A percentile compares a stretch with the other conserved stretches of the same genome.
These are phyloP conservation scores for Colletotrichum musae DNA, from an alignment of 2,329 filamentous ascomycete species.

Conservation along the genomic window DNA sequence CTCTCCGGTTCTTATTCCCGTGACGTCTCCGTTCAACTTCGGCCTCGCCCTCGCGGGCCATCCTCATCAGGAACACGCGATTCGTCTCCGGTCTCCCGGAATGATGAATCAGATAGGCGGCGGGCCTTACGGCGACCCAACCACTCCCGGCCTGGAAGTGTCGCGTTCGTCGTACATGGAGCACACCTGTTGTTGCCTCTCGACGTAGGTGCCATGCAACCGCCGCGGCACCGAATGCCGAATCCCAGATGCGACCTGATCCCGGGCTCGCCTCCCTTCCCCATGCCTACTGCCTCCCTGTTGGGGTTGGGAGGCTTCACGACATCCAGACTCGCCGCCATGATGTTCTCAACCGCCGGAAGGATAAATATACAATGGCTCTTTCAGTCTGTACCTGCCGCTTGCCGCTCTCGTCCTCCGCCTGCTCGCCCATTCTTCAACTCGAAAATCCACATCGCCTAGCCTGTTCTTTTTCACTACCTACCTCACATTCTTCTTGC, in stretches of 20 bases:
- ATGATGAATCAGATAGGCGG: background rate
- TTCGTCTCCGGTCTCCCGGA: slow-evolving; percentile 31
- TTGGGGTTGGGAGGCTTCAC: background rate
- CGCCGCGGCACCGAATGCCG: slow-evolving; percentile 34
- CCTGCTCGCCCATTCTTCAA: slow-evolving; percentile 13
- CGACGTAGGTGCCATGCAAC: slow-evolving; percentile 6
- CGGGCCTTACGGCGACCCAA: too few relatives aligned
- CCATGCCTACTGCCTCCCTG: background rate
- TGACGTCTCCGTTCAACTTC: slow-evolving; percentile 28
- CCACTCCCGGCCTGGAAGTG: too few relatives aligned
- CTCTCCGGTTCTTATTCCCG: slow-evolving; percentile 20
- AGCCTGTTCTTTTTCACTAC: background rate
- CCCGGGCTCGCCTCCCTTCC: background rate
- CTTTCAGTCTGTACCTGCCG: background rate
- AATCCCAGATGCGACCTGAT: slow-evolving; percentile 25
- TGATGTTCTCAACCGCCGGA: slow-evolving; percentile 18
- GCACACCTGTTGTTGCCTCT: too few relatives aligned
- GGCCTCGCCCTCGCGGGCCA: slow-evolving; percentile 8
- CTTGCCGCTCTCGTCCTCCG: slow-evolving; percentile 16
- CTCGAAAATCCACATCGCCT: slow-evolving; percentile 20
- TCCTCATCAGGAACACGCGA: slow-evolving; percentile 22
- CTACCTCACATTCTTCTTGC: background rate
- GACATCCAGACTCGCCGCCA: background rate
- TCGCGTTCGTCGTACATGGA: too few relatives aligned
- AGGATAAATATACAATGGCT: slow-evolving; percentile 15